phyloP scores from a whole-genome alignment of 2,329 filamentous ascomycete genomes.

The Clarireedia hainanense region DNA sequence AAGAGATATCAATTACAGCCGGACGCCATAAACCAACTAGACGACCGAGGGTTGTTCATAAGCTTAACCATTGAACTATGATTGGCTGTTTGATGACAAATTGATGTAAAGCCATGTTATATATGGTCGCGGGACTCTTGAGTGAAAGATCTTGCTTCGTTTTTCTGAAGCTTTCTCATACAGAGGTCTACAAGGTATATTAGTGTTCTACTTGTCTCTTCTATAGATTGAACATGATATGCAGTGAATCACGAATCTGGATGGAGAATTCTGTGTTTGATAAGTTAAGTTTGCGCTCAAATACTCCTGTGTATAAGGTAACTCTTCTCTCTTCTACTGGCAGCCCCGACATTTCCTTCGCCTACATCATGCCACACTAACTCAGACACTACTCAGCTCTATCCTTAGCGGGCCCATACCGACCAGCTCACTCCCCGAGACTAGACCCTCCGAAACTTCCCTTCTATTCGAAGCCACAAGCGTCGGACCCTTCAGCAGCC shows the following conservation, averaged over 20 bases:
- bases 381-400: slow-evolving; percentile 1
- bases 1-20: slow-evolving; percentile 13
- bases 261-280: too few species aligned
- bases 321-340: too few species aligned
- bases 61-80: not conserved
- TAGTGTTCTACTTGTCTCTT: too few species aligned
- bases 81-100: not conserved
- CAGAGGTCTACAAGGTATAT: too few species aligned
- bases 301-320: too few species aligned
- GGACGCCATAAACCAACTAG: slow-evolving; percentile 18
- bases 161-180: not conserved
- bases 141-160: not conserved
- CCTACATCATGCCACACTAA: not conserved
- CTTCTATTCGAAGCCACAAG: not conserved
- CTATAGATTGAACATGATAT: too few species aligned
- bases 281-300: too few species aligned
- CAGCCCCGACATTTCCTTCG: too few species aligned
- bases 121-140: not conserved
- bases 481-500: not conserved
- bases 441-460: not conserved
- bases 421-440: not conserved
- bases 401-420: not conserved
- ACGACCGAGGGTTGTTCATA: slow-evolving; percentile 10
- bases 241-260: too few species aligned
- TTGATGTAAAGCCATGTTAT: not conserved